Percentiles rank a stretch among this genome's conserved stretches.
Evolutionary conservation across 768 basidiomycete species (phyloP).

Genomic region (Leccinum boreale): DNA sequence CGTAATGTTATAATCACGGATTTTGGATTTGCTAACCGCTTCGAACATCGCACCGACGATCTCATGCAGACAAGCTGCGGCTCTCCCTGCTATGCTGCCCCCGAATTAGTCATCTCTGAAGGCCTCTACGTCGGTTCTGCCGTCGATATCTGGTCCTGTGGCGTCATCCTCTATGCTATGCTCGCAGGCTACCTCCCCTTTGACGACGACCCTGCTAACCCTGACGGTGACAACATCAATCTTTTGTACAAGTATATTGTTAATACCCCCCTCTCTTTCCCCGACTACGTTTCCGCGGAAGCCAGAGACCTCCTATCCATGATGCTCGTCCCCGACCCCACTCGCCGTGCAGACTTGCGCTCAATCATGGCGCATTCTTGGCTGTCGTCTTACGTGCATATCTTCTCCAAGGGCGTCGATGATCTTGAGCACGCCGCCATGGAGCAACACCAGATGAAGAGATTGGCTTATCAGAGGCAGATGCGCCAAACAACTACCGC

Average conservation of each 20-base stretch:
- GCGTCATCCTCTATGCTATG: slow-evolving; percentile 96
- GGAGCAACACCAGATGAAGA: slow-evolving; percentile 82
- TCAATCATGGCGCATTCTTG: slow-evolving; percentile 87
- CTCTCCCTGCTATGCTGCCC: slow-evolving; percentile 96
- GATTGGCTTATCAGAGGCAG: slow-evolving; percentile 76
- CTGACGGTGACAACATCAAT: slow-evolving; percentile 99
- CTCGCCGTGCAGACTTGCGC: slow-evolving; percentile 68
- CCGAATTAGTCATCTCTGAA: slow-evolving; percentile 96
- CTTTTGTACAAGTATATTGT: slow-evolving; percentile 98
- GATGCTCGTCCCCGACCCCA: slow-evolving; percentile 95
- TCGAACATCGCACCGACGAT: slow-evolving; percentile 89
- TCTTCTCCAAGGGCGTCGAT: slow-evolving; percentile 67
- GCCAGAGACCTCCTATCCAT: slow-evolving; percentile 80
- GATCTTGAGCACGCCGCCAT: slow-evolving; percentile 79
- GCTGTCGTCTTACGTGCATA: slow-evolving; percentile 50
- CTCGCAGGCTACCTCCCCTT: slow-evolving; percentile 97
- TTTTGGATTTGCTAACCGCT: slow-evolving; percentile 98
- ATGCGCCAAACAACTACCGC: slow-evolving; percentile 56
- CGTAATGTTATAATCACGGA: slow-evolving; percentile 99
- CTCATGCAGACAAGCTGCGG: slow-evolving; percentile 99
- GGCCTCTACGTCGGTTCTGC: slow-evolving; percentile 96
- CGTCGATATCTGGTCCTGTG: slow-evolving; percentile 97
- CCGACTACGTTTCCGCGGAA: slow-evolving; percentile 85
- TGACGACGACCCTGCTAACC: slow-evolving; percentile 98
- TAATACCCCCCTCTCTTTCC: slow-evolving; percentile 94